A percentile compares a stretch with the other conserved stretches of the same genome.
These are phyloP conservation scores for Corylus heterophylla DNA, from an alignment of 306 rosid genomes.

Conservation along the genomic window DNA sequence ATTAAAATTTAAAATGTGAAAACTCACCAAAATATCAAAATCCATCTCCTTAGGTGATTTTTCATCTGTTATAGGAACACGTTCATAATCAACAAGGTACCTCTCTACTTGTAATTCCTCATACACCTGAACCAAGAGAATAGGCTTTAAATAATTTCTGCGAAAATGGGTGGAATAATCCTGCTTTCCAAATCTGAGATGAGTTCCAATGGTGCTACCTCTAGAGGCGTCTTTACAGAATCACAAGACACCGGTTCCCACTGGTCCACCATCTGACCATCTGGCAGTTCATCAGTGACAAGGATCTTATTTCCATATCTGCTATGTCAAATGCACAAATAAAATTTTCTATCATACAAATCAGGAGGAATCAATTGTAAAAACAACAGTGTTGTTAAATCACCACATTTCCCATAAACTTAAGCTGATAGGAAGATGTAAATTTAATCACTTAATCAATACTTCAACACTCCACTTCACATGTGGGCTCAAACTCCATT, in stretches of 20 bases:
- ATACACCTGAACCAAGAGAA: conserved; percentile 64
- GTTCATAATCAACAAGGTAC: conserved; percentile 88
- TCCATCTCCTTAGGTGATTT: conserved; percentile 84
- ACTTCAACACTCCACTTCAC: no score
- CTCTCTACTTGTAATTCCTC: conserved; percentile 74
- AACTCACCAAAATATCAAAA: conserved; percentile 86
- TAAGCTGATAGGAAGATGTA: no score
- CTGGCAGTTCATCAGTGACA: conserved; percentile 92
- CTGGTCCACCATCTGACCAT: conserved; percentile 99
- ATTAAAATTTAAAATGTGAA: conserved; percentile 14
- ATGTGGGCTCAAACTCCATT: no score
- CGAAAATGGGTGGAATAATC: conserved; percentile 21
- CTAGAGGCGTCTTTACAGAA: conserved; percentile 80
- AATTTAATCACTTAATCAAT: no score
- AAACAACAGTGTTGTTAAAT: not conserved
- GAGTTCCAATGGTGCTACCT: conserved; percentile 47
- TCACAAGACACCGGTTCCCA: conserved; percentile 77
- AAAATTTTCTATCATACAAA: conserved; percentile 30
- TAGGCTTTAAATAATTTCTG: conserved; percentile 23
- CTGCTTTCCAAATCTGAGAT: conserved; percentile 19
- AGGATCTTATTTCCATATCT: conserved; percentile 92
- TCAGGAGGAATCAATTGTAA: conserved; percentile 4
- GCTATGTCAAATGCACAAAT: conserved; percentile 38
- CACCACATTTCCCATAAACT: no score
- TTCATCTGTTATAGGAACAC: conserved; percentile 94